Percentiles rank a stretch among this genome's conserved stretches.
These are phyloP conservation scores for Multifurca ochricompacta DNA, from an alignment of 768 basidiomycete species.

Conservation along the genomic window DNA sequence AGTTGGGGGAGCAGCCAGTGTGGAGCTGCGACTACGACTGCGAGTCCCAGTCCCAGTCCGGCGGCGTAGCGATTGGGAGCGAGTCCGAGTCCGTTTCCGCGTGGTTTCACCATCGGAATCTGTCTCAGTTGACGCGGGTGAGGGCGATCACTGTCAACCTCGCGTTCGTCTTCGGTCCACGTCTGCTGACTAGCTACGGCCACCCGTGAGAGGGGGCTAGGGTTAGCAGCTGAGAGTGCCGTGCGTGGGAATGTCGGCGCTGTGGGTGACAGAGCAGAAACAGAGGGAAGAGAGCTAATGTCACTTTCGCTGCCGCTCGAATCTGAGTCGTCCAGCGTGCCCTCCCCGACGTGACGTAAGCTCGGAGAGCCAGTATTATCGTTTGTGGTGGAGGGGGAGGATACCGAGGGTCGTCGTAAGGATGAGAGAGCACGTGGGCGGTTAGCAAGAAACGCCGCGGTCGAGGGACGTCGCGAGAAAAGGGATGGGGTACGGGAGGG, in stretches of 20 bases:
- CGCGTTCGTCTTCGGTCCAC: slow-evolving; percentile 49
- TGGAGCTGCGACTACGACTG: slow-evolving; percentile 7
- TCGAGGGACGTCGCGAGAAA: slow-evolving; percentile 20
- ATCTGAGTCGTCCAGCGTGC: slow-evolving; percentile 72
- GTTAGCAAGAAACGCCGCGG: slow-evolving; percentile 7
- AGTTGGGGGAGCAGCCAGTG: slow-evolving; percentile 21
- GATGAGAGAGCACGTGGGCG: slow-evolving; percentile 26
- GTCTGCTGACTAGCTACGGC: slow-evolving; percentile 37
- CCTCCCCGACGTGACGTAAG: slow-evolving; percentile 63
- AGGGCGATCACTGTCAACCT: slow-evolving; percentile 48
- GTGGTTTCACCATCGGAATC: slow-evolving; percentile 35
- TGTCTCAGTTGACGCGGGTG: slow-evolving; percentile 53
- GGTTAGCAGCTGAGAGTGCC: slow-evolving; percentile 33
- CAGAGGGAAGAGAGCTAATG: slow-evolving; percentile 8
- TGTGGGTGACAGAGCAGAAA: slow-evolving; percentile 30
- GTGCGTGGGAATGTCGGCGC: slow-evolving; percentile 24
- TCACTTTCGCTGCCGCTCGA: slow-evolving; percentile 38
- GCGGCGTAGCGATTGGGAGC: slow-evolving; percentile 27
- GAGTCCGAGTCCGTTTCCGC: slow-evolving; percentile 16
- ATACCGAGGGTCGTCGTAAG: slow-evolving; percentile 41
- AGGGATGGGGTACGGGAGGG: slow-evolving; percentile 7
- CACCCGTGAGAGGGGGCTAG: slow-evolving; percentile 60
- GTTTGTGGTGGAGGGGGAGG: slow-evolving; percentile 28
- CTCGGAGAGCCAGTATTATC: slow-evolving; percentile 33
- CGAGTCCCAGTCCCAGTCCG: slow-evolving; percentile 5